Evolutionary conservation across 768 basidiomycete genomes (phyloP).

Genomic region (Suillus tomentosus): DNA sequence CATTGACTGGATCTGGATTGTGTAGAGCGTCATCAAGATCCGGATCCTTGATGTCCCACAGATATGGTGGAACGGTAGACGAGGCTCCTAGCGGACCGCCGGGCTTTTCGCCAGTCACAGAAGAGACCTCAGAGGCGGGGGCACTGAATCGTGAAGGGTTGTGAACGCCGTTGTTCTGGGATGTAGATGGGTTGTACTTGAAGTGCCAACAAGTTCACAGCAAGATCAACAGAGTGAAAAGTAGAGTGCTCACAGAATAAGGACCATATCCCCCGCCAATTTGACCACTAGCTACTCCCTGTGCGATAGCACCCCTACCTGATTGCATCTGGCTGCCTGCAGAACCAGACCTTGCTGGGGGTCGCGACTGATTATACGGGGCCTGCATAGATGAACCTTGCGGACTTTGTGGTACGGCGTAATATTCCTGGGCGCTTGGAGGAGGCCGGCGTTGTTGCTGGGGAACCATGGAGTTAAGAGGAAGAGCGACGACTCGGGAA

Average conservation of each 20-base stretch:
- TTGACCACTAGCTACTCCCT: conserved; percentile 76
- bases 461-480: conserved; percentile 29
- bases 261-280: conserved; percentile 86
- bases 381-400: conserved; percentile 39
- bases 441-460: conserved; percentile 44
- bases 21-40: conserved; percentile 91
- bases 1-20: conserved; percentile 80
- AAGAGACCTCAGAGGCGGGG: conserved; percentile 48
- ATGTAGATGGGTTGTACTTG: conserved; percentile 58
- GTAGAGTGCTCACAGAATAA: conserved; percentile 64
- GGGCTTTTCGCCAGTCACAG: conserved; percentile 37
- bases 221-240: conserved; percentile 7
- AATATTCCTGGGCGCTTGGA: conserved; percentile 54
- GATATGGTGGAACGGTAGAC: conserved; percentile 66
- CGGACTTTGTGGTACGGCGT: conserved; percentile 67
- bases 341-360: conserved; percentile 31
- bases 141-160: conserved; percentile 58
- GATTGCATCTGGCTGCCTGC: conserved; percentile 30
- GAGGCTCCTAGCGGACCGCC: conserved; percentile 42
- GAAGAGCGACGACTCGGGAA: conserved; percentile 9
- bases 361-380: conserved; percentile 24
- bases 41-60: conserved; percentile 80
- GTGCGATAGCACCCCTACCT: conserved; percentile 61
- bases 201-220: conserved; percentile 12
- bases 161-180: conserved; percentile 46